Percentiles rank a stretch among this genome's conserved stretches.
Conservation (phyloP, 495 filamentous ascomycete species). For the Podospora australis region DNA sequence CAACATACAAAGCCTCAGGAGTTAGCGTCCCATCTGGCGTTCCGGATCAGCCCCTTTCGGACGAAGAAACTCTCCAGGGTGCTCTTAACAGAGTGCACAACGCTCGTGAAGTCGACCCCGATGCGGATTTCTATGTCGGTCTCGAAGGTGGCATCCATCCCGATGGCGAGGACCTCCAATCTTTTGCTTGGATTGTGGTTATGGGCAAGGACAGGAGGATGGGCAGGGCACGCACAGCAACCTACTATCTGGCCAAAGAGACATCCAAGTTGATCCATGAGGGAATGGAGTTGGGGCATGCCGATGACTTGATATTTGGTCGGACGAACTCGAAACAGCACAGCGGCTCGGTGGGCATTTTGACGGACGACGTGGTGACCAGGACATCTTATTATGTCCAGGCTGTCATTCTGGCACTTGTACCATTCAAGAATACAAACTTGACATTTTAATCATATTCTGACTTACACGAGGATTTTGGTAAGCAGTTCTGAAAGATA, state of each 20-base stretch:
- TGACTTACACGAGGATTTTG: too few species aligned
- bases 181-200: constrained; percentile 27
- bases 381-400: constrained; percentile 15
- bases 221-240: constrained; percentile 25
- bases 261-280: constrained; percentile 10
- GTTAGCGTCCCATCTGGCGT: constrained; percentile 25
- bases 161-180: constrained; percentile 13
- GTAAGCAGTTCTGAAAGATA: too few species aligned
- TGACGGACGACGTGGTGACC: constrained; percentile 19
- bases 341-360: constrained; percentile 21
- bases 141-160: constrained; percentile 24
- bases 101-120: constrained; percentile 11
- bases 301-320: constrained; percentile 18
- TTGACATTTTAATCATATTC: constrained; percentile 13
- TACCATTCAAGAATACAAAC: constrained; percentile 18
- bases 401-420: constrained; percentile 23
- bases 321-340: constrained; percentile 17
- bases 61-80: constrained; percentile 20
- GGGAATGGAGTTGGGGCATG: constrained; percentile 21
- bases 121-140: constrained; percentile 25
- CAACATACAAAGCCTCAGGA: constrained; percentile 20
- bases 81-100: constrained; percentile 20
- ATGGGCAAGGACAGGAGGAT: constrained; percentile 3
- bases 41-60: constrained; percentile 23
- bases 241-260: constrained; percentile 22